Evolutionary conservation across 1,284 basidiomycete species (phyloP).

Genomic region (Pseudozyma tsukubaensis): DNA sequence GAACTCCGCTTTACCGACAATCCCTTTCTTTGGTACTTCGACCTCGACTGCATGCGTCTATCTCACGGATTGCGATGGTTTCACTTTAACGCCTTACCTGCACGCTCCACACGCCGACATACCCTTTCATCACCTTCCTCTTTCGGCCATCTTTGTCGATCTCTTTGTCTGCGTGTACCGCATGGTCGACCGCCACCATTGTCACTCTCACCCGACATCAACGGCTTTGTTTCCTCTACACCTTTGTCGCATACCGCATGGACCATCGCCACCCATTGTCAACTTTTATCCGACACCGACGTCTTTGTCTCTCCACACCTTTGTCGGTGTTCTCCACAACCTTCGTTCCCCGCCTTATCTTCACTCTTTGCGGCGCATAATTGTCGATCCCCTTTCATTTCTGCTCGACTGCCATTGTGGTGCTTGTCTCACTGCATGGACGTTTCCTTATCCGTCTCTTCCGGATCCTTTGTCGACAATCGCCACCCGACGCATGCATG

Average conservation of each 20-base stretch:
- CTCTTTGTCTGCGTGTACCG: not conserved
- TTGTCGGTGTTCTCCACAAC: no score
- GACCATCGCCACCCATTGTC: not conserved
- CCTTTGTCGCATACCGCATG: not conserved
- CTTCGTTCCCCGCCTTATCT: no score
- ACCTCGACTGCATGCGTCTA: not conserved
- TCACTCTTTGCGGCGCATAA: not conserved
- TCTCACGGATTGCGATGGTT: not conserved
- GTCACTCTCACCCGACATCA: not conserved
- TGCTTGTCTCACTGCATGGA: not conserved
- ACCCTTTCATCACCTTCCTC: conserved; percentile 3
- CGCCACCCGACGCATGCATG: not conserved
- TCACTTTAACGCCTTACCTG: not conserved
- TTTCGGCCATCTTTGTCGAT: not conserved
- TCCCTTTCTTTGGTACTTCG: not conserved
- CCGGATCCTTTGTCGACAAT: not conserved
- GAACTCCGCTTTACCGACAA: not conserved
- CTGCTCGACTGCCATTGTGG: conserved; percentile 3
- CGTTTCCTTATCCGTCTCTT: not conserved
- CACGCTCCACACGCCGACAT: not conserved
- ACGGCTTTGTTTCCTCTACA: no score
- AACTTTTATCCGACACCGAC: not conserved
- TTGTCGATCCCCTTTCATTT: not conserved
- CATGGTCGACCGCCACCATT: not conserved
- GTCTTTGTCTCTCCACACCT: no score